Conservation (phyloP, 2,329 filamentous ascomycete species). For the Trichoderma sp. region DNA sequence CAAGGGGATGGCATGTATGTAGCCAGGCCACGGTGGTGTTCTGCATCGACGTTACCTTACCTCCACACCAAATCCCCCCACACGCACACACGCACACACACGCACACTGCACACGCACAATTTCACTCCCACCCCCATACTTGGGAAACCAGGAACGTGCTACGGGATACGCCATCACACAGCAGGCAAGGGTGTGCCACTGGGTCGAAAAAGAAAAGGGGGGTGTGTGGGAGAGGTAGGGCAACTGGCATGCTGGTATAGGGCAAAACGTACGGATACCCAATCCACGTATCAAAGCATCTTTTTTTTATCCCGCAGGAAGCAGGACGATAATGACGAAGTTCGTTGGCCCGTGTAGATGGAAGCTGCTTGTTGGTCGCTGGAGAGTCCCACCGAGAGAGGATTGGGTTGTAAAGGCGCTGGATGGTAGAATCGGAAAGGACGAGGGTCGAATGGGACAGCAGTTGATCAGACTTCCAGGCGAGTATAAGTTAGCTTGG, state of each 20-base stretch:
- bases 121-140: slow-evolving; percentile 30
- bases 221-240: slow-evolving; percentile 34
- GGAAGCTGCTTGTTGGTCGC: slow-evolving; percentile 38
- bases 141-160: slow-evolving; percentile 36
- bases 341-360: slow-evolving; percentile 37
- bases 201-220: slow-evolving; percentile 23
- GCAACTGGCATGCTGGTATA: slow-evolving; percentile 38
- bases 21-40: slow-evolving; percentile 11
- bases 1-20: slow-evolving; percentile 3
- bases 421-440: slow-evolving; percentile 33
- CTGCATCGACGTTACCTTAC: slow-evolving; percentile 23
- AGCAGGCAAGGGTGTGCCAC: slow-evolving; percentile 35
- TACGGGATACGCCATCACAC: slow-evolving; percentile 29
- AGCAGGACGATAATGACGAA: slow-evolving; percentile 37
- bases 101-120: slow-evolving; percentile 1
- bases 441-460: slow-evolving; percentile 35
- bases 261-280: slow-evolving; percentile 46
- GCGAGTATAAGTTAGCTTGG: slow-evolving; percentile 47
- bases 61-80: slow-evolving; percentile 23
- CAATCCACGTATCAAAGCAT: slow-evolving; percentile 44
- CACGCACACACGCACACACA: not conserved
- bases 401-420: slow-evolving; percentile 35
- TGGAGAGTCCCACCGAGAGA: slow-evolving; percentile 37
- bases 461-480: slow-evolving; percentile 32
- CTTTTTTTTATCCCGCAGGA: slow-evolving; percentile 42